phyloP scores from a whole-genome alignment of 495 filamentous ascomycete genomes.

The Neurospora sp. region DNA sequence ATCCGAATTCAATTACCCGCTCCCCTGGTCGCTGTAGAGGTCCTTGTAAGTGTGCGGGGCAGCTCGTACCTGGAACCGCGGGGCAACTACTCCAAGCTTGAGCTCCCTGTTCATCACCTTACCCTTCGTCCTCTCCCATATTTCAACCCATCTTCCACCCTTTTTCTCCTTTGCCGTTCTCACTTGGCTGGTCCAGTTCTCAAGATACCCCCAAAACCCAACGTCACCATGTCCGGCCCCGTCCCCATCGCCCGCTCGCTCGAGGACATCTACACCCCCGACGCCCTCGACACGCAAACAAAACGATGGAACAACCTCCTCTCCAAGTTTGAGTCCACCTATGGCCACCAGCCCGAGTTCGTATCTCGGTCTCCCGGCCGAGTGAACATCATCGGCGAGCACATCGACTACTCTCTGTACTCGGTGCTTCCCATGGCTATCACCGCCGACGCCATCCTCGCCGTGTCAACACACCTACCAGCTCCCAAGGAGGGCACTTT shows the following conservation, averaged over 20 bases:
- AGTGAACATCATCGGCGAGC: slow-evolving; percentile 98
- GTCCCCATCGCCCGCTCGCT: slow-evolving; percentile 52
- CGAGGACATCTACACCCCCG: slow-evolving; percentile 57
- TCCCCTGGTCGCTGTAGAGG: not conserved
- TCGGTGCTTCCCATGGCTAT: slow-evolving; percentile 93
- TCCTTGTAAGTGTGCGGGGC: not conserved
- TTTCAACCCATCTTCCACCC: not conserved
- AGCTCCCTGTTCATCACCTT: not conserved
- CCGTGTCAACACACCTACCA: slow-evolving; percentile 55
- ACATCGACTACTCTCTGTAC: slow-evolving; percentile 98
- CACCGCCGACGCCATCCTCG: slow-evolving; percentile 79
- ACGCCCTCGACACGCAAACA: slow-evolving; percentile 45
- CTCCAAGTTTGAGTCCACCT: slow-evolving; percentile 60
- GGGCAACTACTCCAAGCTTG: not conserved
- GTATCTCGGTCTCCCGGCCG: slow-evolving; percentile 84
- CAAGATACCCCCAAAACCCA: not conserved
- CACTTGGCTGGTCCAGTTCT: not conserved
- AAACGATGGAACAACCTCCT: slow-evolving; percentile 65
- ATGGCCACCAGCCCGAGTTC: slow-evolving; percentile 64
- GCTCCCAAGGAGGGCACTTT: slow-evolving; percentile 23
- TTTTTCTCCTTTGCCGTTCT: not conserved
- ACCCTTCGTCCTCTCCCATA: not conserved
- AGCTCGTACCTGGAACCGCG: not conserved
- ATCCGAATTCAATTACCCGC: not conserved
- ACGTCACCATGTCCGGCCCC: slow-evolving; percentile 40